phyloP scores from a whole-genome alignment of 345 rosid genomes.

The Noccaea caerulescens region DNA sequence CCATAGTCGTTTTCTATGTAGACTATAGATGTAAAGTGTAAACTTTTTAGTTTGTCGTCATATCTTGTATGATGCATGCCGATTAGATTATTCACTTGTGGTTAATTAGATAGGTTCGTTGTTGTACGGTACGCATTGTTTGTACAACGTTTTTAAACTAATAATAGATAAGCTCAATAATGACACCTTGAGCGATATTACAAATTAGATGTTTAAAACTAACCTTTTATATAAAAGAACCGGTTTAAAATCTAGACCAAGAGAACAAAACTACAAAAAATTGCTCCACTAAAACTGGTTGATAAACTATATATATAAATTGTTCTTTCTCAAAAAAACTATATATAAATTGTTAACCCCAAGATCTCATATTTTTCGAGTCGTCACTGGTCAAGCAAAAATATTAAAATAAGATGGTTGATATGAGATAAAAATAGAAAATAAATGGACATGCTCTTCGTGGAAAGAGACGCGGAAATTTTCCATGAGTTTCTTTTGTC shows the following conservation, averaged over 20 bases:
- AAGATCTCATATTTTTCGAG: neutral
- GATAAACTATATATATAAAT: neutral
- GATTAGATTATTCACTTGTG: slow-evolving; percentile 13
- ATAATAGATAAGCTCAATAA: neutral
- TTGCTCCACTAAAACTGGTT: neutral
- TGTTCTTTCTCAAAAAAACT: too few relatives aligned
- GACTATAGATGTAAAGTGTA: neutral
- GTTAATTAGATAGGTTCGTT: neutral
- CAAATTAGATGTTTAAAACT: neutral
- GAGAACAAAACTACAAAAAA: slow-evolving; percentile 19
- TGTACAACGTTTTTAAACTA: neutral
- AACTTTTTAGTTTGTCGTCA: neutral
- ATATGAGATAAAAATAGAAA: slow-evolving; percentile 26
- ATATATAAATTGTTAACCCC: too few relatives aligned
- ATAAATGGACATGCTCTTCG: slow-evolving; percentile 34
- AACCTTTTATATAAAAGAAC: neutral
- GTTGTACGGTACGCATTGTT: neutral
- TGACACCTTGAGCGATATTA: neutral
- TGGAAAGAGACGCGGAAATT: slow-evolving; percentile 41
- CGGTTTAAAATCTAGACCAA: slow-evolving; percentile 5
- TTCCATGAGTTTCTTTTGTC: slow-evolving; percentile 31
- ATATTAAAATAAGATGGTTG: slow-evolving; percentile 13
- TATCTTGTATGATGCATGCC: slow-evolving; percentile 12
- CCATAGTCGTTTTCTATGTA: slow-evolving; percentile 9
- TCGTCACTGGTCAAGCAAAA: slow-evolving; percentile 32